Base-by-base conservation (phyloP, 108 stramenopile species). In the Seminavis robusta region DNA sequence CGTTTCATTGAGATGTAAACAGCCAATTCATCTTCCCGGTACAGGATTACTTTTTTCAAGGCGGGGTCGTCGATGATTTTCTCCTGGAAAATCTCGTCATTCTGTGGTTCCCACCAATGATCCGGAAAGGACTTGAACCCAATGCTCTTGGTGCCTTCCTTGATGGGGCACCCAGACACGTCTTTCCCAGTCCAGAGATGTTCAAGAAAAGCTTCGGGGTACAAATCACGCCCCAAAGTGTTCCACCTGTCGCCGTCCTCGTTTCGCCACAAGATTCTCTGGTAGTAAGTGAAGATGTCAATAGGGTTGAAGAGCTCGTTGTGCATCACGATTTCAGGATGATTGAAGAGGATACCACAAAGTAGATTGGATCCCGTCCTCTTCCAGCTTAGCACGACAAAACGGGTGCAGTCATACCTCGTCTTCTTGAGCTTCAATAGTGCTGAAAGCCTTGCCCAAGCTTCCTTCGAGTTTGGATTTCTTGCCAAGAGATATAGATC, bases 41-140 rank as follows among this genome's bases (percentile, higher is more conserved):
- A 32, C 4, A 74, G 45, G 48, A 74, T 65, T 26, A 74, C 40
- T 34, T 74, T 69, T 21, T 62, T 67, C 17, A 74, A 56, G 25
- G 56, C 56, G 9, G 47, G 49, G 27, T 74, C 73, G 23, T 67
- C 68, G 1, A 72, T 26, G 34, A 72, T 33, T 20, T 36, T 38
- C 33, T 59, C 37, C 33, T 52, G 46, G 54, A 48, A 73, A 11
- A 74, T 27, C 20, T 55, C 54, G 2, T 74, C 67, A 34, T 67
- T 67, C 17, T 59, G 15, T 0, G 29, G 40, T 33, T 47, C 63
- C 20, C 28, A 25, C 65, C 73, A 67, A 42, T 74, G 73, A 0
- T 74, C 73, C 24, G 68, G 63, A 34, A 74, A 74, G 2, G 65
- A 74, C 41, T 74, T 74, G 51, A 74, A 74, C 0, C 73, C 73